Percentiles rank a stretch among this genome's conserved stretches.
phyloP scores from a whole-genome alignment of 768 basidiomycete genomes.

The Coprinellus micaceus region DNA sequence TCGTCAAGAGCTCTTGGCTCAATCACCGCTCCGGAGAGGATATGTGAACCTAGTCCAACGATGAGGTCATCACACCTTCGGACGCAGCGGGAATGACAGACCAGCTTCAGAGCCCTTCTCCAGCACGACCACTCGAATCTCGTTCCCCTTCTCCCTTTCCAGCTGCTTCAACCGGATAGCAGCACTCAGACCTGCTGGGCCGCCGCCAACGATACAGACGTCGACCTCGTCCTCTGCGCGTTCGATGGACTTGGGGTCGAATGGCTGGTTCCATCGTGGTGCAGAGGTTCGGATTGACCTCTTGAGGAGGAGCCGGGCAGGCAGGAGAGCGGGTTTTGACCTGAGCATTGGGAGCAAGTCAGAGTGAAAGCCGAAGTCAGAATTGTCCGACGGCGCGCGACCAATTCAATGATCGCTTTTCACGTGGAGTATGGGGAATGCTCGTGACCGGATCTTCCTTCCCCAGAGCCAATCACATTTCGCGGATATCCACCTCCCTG shows the following conservation, averaged over 20 bases:
- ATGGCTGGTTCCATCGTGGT: slow-evolving; percentile 18
- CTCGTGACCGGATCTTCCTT: background rate
- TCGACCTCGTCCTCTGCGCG: slow-evolving; percentile 90
- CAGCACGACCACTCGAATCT: slow-evolving; percentile 87
- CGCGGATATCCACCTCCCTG: background rate
- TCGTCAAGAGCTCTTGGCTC: slow-evolving; percentile 91
- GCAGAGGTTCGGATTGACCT: slow-evolving; percentile 1
- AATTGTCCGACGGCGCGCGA: background rate
- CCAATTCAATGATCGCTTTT: background rate
- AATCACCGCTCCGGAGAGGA: slow-evolving; percentile 92
- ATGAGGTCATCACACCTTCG: background rate
- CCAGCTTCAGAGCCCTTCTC: slow-evolving; percentile 95
- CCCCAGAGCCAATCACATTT: background rate
- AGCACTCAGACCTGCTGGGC: slow-evolving; percentile 93
- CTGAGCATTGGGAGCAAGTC: slow-evolving; percentile 7
- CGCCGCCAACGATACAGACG: slow-evolving; percentile 95
- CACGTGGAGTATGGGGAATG: background rate
- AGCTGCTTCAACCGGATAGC: slow-evolving; percentile 95
- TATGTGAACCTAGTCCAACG: slow-evolving; percentile 70
- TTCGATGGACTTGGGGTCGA: slow-evolving; percentile 63
- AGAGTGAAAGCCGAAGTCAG: background rate
- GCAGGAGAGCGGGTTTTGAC: background rate
- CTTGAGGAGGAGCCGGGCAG: slow-evolving; percentile 2
- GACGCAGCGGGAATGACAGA: slow-evolving; percentile 21
- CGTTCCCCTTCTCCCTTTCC: slow-evolving; percentile 71